Base-by-base conservation (phyloP, 805 yeast genomes). In the Lipomyces mesembrius region DNA sequence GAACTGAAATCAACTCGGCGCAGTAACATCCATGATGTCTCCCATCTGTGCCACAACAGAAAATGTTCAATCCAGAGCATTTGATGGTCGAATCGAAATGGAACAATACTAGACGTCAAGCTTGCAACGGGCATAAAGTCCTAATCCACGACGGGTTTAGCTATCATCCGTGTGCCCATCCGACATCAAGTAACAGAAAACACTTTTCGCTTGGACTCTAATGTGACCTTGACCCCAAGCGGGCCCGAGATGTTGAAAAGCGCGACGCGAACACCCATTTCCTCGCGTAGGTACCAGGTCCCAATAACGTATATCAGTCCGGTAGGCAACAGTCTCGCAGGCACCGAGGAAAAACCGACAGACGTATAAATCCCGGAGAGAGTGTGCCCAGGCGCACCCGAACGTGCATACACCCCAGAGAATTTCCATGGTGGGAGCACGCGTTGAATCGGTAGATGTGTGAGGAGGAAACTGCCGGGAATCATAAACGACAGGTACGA, bases 391-490 rank as follows among this genome's bases (percentile, higher is more conserved):
- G 57, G 82, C 86, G 71, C 81, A 82, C 72, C 82, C 82, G 58
- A 88, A 80, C 1, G 92, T 88, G 66, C 88, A 82, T 62, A 88
- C 77, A 0, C 91, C 84, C 92, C 92, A 90, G 46, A 85, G 80
- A 49, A 88, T 60, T 39, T 67, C 71, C 63, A 66, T 57, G 9
- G 74, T 65, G 0, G 79, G 79, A 77, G 67, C 51, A 74, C 65
- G 65, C 78, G 72, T 59, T 75, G 76, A 34, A 77, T 72, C 11
- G 80, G 81, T 20, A 77, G 51, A 71, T 77, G 57, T 73, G 70
- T 52, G 69, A 34, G 85, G 57, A 79, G 63, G 68, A 77, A 71
- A 57, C 75, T 76, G 37, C 77, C 74, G 5, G 81, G 81, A 39
- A 78, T 74, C 65, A 74, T 75, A 39, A 76, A 76, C 25, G 77